Evolutionary conservation across 768 basidiomycete species (phyloP).

Genomic region (Agaricus blazei): DNA sequence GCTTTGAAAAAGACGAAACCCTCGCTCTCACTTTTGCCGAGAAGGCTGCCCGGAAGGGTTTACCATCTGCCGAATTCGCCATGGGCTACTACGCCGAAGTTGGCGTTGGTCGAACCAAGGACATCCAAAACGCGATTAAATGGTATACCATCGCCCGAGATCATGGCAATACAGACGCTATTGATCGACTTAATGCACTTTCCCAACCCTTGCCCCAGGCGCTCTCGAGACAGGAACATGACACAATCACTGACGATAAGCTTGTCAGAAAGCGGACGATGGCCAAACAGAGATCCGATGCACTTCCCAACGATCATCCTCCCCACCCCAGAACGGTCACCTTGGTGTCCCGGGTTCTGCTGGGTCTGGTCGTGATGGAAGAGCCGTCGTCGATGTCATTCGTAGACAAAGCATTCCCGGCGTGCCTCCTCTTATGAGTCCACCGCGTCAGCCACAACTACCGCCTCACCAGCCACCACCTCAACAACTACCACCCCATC

Average conservation of each 20-base stretch:
- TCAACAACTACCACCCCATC: too few relatives aligned
- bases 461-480: conserved; percentile 11
- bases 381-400: conserved; percentile 49
- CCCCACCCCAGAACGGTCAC: conserved; percentile 2
- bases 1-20: conserved; percentile 82
- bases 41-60: conserved; percentile 70
- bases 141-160: conserved; percentile 82
- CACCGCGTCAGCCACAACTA: neutral
- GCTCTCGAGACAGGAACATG: conserved; percentile 77
- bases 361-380: too few relatives aligned
- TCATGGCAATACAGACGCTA: conserved; percentile 79
- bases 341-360: conserved; percentile 16
- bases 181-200: conserved; percentile 66
- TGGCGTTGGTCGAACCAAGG: conserved; percentile 72
- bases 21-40: conserved; percentile 88
- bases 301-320: conserved; percentile 11
- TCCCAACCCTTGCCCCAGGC: conserved; percentile 53
- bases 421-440: neutral
- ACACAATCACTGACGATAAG: conserved; percentile 68
- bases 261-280: conserved; percentile 79
- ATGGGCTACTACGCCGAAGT: conserved; percentile 96
- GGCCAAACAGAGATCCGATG: conserved; percentile 48
- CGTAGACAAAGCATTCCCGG: conserved; percentile 30
- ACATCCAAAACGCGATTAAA: conserved; percentile 55
- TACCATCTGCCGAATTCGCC: conserved; percentile 87